Evolutionary conservation across 495 filamentous ascomycete species (phyloP), one percentile per base, ranked within the genome.

Genomic region (Penicillium roqueforti): DNA sequence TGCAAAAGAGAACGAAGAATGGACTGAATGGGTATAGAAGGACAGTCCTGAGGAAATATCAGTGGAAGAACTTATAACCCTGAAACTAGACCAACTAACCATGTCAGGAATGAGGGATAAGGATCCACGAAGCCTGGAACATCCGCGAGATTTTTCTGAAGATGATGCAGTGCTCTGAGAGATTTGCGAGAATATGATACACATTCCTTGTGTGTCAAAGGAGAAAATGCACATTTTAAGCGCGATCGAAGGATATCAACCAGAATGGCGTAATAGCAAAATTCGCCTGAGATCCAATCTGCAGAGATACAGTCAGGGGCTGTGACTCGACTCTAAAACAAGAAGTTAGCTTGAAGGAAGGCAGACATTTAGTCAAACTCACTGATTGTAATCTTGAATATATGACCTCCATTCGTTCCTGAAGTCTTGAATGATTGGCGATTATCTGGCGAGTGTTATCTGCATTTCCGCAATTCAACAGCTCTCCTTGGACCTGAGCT

Each of bases 1-100:
- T 63, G 50, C 65, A 70, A 46, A 70, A 65, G 7, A 68, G 44
- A 14, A 70, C 67, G 26, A 70, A 70, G 45, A 70, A 70, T 6
- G 67, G 56, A 47, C 56, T 66, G 6, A 66, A 44, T 1, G 67
- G 67, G 39, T 70, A 68, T 20, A 68, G 34, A 9, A 64, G 55
- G 1, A 70, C 32, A 22, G 67, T 68, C 65, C 65, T 68, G 16
- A 4, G 5, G 1, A 45, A 23, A 6, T 6, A 20, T 23, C 6
- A 29, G 6, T 14, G 1, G 11, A 22, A 36, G 1, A 45, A 22
- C 1, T 14, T 5, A 6, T 32, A n/a, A 22, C 10, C 10, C 16
- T 22, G 10, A 19, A 36, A 13, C 20, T 14, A 18, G 10, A 28
- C 9, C 11, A 50, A 36, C 56, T 14, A 6, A 70, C 67, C 67